phyloP scores from a whole-genome alignment of 306 rosid species.

The Fragaria vesca region DNA sequence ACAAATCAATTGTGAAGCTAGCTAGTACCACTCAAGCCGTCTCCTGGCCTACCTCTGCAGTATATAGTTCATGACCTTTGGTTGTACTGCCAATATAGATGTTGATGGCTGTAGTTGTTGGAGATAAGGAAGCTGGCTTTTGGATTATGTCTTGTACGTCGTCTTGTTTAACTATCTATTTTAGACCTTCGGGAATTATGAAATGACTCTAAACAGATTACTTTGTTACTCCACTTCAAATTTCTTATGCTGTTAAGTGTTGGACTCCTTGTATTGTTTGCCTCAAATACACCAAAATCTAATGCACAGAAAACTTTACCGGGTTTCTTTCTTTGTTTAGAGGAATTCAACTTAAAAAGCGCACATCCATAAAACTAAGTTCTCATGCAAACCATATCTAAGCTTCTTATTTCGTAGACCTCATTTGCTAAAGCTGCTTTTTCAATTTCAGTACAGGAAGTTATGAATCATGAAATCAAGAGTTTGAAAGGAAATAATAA shows the following conservation, averaged over 20 bases:
- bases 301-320: no score
- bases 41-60: conserved; percentile 41
- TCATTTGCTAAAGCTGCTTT: not conserved
- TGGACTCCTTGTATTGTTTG: not conserved
- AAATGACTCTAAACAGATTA: conserved; percentile 14
- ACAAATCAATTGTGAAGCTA: conserved; percentile 53
- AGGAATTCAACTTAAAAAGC: no score
- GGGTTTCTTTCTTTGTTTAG: no score
- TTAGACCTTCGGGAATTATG: conserved; percentile 34
- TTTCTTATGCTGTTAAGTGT: not conserved
- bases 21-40: conserved; percentile 46
- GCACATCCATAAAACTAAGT: no score
- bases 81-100: conserved; percentile 37
- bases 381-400: not conserved
- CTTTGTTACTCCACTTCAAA: not conserved
- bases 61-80: conserved; percentile 33
- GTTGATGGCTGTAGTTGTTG: conserved; percentile 35
- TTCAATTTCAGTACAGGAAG: not conserved
- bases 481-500: not conserved
- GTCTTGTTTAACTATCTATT: conserved; percentile 35
- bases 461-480: not conserved
- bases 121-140: conserved; percentile 40
- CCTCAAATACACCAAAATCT: no score
- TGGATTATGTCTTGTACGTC: conserved; percentile 38
- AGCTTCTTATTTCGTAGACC: not conserved